Evolutionary conservation across 306 rosid genomes (phyloP), one percentile per base, ranked within the genome.

Genomic region (Geum urbanum): DNA sequence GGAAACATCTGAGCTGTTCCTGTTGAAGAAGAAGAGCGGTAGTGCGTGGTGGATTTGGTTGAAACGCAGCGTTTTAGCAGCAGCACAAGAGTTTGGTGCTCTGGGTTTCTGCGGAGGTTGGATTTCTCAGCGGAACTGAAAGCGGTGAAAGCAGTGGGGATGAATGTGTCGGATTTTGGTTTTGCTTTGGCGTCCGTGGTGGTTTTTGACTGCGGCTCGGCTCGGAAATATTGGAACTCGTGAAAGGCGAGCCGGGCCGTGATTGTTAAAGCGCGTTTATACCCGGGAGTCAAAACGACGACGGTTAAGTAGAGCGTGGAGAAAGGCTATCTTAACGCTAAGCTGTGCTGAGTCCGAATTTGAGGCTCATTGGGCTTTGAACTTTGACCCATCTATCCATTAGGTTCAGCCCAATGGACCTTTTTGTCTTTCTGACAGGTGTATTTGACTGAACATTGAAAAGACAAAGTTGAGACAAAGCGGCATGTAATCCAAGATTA

Each of bases 101-200:
- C 24, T 15, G 65, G 0, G 12, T 16, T 55, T 32, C 9, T 35
- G 20, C 19, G 64, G 8, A 60, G 22, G 22, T 60, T 37, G 41
- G 54, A 13, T 11, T 48, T 47, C 37, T 32, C 18, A 59, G 64
- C 74, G 80, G 74, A 76, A 67, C 71, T 39, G 78, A 78, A 78
- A 61, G 71, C 71, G 77, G 44, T 44, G 37, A 52, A 52, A 13
- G 20, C 41, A 15, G 51, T 55, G 19, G 9, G 13, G 43, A 59
- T 35, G 16, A 12, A 32, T 41, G 40, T 54, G 27, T 24, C 1
- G 39, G 63, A 63, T 24, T 77, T 74, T 41, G 54, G 63, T 69
- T 73, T 64, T 19, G 48, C 8, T 59, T 69, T 73, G 76, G 75
- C 73, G 78, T 84, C 79, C 83, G 73, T 74, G 2, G 37, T 12